Conservation (phyloP, 805 yeast species). For the Isabelozyma gotoi region DNA sequence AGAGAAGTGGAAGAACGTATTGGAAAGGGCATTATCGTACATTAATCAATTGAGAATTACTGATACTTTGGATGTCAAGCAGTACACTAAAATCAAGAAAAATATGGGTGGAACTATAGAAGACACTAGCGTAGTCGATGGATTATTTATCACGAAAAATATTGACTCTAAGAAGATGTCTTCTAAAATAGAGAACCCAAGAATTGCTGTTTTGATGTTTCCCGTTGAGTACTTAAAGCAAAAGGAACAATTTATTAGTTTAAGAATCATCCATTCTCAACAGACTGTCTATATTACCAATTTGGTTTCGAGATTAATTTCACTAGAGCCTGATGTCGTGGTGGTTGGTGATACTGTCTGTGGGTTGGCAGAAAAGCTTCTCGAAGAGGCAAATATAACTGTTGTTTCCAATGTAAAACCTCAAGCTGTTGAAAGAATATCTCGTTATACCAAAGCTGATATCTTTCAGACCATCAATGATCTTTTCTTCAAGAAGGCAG, state of each 20-base stretch:
- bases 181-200: slow-evolving; percentile 58
- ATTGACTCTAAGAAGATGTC: slow-evolving; percentile 83
- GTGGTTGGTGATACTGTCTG: slow-evolving; percentile 78
- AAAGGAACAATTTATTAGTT: slow-evolving; percentile 76
- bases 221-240: slow-evolving; percentile 82
- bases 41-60: slow-evolving; percentile 64
- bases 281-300: slow-evolving; percentile 83
- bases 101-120: slow-evolving; percentile 71
- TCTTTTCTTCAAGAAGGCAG: slow-evolving; percentile 58
- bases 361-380: slow-evolving; percentile 72
- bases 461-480: slow-evolving; percentile 84
- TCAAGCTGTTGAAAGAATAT: slow-evolving; percentile 73
- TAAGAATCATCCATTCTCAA: slow-evolving; percentile 82
- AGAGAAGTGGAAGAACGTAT: slow-evolving; percentile 57
- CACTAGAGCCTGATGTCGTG: slow-evolving; percentile 75
- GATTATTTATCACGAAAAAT: slow-evolving; percentile 80
- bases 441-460: slow-evolving; percentile 80
- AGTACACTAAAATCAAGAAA: slow-evolving; percentile 82
- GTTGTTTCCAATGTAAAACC: slow-evolving; percentile 82
- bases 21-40: slow-evolving; percentile 51
- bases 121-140: slow-evolving; percentile 66
- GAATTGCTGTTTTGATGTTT: slow-evolving; percentile 79
- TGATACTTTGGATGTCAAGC: slow-evolving; percentile 81
- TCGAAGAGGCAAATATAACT: slow-evolving; percentile 74
- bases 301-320: slow-evolving; percentile 72